These are phyloP conservation scores for Naganishia onofrii DNA, from an alignment of 768 basidiomycete species.

Conservation along the genomic window DNA sequence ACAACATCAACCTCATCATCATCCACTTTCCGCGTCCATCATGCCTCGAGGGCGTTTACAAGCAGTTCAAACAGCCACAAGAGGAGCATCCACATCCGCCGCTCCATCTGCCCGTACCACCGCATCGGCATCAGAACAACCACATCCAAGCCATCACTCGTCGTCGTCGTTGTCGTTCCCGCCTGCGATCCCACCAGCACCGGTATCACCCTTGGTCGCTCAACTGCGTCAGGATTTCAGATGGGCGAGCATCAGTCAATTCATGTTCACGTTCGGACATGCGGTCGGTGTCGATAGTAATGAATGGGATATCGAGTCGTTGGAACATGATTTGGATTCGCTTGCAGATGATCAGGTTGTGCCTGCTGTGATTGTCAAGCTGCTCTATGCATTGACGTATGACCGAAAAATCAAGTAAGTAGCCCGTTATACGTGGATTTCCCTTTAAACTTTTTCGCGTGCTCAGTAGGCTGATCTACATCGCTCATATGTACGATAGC, in stretches of 20 bases:
- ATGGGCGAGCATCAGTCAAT: conserved; percentile 89
- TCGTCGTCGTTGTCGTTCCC: not conserved
- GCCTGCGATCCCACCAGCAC: not conserved
- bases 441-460: not conserved
- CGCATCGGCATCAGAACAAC: not conserved
- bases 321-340: conserved; percentile 47
- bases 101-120: not conserved
- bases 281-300: conserved; percentile 67
- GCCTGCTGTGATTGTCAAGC: conserved; percentile 45
- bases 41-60: conserved; percentile 2
- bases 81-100: not conserved
- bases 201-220: conserved; percentile 45
- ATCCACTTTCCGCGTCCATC: not conserved
- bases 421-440: not conserved
- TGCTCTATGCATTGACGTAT: conserved; percentile 50
- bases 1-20: not conserved
- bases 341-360: conserved; percentile 37
- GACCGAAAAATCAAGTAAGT: conserved; percentile 49
- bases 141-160: not conserved
- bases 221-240: conserved; percentile 76
- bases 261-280: conserved; percentile 77
- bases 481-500: conserved; percentile 28
- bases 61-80: not conserved
- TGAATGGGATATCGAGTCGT: conserved; percentile 57
- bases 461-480: not conserved